Evolutionary conservation across 2,329 filamentous ascomycete species (phyloP), one percentile per base, ranked within the genome.

Genomic region (Ceratocystis harringtonii): DNA sequence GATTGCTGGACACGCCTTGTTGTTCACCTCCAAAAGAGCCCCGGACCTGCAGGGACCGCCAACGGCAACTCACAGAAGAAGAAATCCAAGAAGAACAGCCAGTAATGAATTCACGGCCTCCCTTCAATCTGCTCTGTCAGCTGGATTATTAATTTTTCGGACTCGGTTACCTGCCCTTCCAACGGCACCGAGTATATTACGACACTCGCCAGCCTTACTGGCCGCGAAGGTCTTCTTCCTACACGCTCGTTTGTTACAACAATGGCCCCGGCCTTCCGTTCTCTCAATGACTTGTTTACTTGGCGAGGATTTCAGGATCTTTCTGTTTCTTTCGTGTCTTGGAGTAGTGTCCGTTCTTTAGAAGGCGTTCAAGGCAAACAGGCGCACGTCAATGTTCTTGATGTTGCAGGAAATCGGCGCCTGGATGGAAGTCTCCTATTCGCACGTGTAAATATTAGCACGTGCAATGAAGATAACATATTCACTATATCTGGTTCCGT

Each of bases 1-100:
- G 90, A 95, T 77, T 90, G 85, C 73, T 96, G 90, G 86, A 92
- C 89, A 65, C 84, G 85, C 69, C 82, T 97, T 72, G 80, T 95
- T 72, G 91, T 96, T 69, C 68, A 94, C 77, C 88, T 92, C 74
- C 86, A 87, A 75, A 86, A 85, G 76, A 82, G 87, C 71, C 84
- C 84, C 68, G 81, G 81, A 25, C 77, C 77, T 62, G 76, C 80
- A 68, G 75, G 76, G 68, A 73, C 76, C 68, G 75, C 72, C 67
- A 72, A 17, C 36, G 74, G 57, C 43, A 72, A 74, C 68, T 72
- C 75, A 69, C 80, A 81, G 73, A 81, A 81, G 72, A 84, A 84
- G 78, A 91, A 91, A 83, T 85, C 85, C 79, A 83, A 82, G 77
- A 81, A 80, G 63, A 50, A 48, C 60, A 72, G 68, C 67, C 73